These are phyloP conservation scores for Prunus mira DNA, from an alignment of 306 rosid genomes.

Conservation along the genomic window DNA sequence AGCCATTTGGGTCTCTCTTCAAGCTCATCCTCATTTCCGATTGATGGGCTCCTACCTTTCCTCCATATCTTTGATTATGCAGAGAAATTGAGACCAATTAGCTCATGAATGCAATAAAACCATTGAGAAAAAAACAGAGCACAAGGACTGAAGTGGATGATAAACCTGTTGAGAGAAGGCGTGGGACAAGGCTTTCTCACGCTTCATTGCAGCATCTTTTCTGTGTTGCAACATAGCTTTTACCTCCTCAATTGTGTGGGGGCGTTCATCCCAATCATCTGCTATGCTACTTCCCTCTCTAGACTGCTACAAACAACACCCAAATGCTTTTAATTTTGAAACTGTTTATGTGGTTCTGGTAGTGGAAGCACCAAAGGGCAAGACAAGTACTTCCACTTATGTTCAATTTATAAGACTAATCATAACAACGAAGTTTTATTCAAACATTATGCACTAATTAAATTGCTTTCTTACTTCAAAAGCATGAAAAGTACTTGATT, in stretches of 20 bases:
- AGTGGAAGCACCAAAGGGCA: constrained; percentile 2
- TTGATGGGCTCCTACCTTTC: constrained; percentile 65
- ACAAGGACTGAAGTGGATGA: neutral
- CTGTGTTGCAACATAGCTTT: constrained; percentile 89
- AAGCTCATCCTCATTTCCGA: constrained; percentile 74
- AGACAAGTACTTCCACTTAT: neutral
- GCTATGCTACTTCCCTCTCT: constrained; percentile 85
- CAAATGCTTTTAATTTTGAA: neutral
- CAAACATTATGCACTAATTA: neutral
- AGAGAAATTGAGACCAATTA: constrained; percentile 11
- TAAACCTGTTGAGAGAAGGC: constrained; percentile 87
- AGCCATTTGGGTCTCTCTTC: constrained; percentile 81
- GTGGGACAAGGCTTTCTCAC: constrained; percentile 69
- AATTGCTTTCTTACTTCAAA: neutral
- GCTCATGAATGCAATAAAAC: constrained; percentile 9
- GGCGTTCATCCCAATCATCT: constrained; percentile 89
- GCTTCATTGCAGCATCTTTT: constrained; percentile 74
- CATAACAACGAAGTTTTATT: neutral
- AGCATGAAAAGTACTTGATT: neutral
- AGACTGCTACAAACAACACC: constrained; percentile 35
- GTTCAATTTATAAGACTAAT: neutral
- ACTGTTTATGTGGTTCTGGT: constrained; percentile 20
- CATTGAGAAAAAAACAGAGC: neutral
- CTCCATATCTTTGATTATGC: constrained; percentile 54
- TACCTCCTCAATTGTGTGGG: constrained; percentile 87